Evolutionary conservation across 306 rosid species (phyloP), one percentile per base, ranked within the genome.

Genomic region (Cicer chorassanicum): DNA sequence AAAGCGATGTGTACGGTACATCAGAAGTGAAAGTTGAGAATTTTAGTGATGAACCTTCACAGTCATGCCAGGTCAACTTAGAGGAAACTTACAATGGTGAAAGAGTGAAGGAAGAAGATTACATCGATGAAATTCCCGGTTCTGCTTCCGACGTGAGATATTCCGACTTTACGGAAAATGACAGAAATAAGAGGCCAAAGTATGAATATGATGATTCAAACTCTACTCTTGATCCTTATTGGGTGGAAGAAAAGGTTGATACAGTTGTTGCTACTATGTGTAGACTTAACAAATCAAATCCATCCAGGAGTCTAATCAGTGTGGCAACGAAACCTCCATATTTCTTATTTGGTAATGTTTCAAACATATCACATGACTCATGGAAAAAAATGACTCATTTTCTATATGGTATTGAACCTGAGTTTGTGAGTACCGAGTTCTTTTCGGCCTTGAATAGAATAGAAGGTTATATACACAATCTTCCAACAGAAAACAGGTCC

Each of bases 401-500:
- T 77, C 63, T 91, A 51, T 90, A 94, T 82, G 84, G 74, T 38
- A 42, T 87, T 76, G 88, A 88, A 81, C 97, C 98, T 68, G 98
- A 94, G 65, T 89, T 80, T 69, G 96, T 81, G 68, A 84, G 87
- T 80, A 76, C 88, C 13, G 89, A 63, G 72, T 80, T 60, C 56
- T 94, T 90, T 84, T 91, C 98, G 0, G 91, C 97, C 64, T 56
- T 89, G 70, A 82, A 73, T 61, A 91, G 98, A 83, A 86, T 42
- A 53, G 97, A 94, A 90, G 97, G 97, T 8, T 91, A 94, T 48
- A 73, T 90, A 51, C 98, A 94, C 87, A 94, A 94, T 78, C 98
- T 94, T 81, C 96, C 98, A 21, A 73, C 80, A 34, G 93, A 82
- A 78, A 86, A 86, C 77, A 89, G 98, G 77, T 84, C 72, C 74